Evolutionary conservation across 202 grass and related monocot genomes (phyloP).

Genomic region (Saccharum hybrid): DNA sequence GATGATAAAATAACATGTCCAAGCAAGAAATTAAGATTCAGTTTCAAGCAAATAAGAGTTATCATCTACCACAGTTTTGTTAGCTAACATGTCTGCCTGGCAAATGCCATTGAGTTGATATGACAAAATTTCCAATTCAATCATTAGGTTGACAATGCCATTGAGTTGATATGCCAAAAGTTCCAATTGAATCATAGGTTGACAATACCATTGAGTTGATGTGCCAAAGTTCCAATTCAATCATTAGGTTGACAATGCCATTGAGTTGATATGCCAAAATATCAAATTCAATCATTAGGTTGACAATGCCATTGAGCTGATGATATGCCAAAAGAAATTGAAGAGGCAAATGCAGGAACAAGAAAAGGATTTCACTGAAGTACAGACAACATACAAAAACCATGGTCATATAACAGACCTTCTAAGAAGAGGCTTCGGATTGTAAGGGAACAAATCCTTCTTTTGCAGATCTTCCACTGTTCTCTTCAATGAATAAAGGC

Average conservation of each 20-base stretch:
- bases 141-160: neutral
- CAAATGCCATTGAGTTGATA: neutral
- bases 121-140: neutral
- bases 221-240: neutral
- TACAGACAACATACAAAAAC: neutral
- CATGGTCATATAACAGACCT: slow-evolving; percentile 52
- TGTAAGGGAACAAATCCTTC: slow-evolving; percentile 92
- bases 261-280: neutral
- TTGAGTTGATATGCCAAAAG: neutral
- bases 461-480: slow-evolving; percentile 74
- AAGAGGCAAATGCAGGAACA: slow-evolving; percentile 23
- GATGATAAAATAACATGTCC: neutral
- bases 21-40: neutral
- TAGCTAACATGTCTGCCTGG: neutral
- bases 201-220: neutral
- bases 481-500: slow-evolving; percentile 82
- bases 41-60: neutral
- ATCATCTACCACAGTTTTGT: neutral
- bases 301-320: neutral
- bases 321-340: slow-evolving; percentile 8
- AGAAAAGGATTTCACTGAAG: slow-evolving; percentile 18
- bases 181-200: neutral
- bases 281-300: neutral
- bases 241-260: neutral
- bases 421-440: slow-evolving; percentile 76